Base-by-base conservation (phyloP, 192 early-diverging fungal genomes). In the Gaertneriomyces semiglobifer region DNA sequence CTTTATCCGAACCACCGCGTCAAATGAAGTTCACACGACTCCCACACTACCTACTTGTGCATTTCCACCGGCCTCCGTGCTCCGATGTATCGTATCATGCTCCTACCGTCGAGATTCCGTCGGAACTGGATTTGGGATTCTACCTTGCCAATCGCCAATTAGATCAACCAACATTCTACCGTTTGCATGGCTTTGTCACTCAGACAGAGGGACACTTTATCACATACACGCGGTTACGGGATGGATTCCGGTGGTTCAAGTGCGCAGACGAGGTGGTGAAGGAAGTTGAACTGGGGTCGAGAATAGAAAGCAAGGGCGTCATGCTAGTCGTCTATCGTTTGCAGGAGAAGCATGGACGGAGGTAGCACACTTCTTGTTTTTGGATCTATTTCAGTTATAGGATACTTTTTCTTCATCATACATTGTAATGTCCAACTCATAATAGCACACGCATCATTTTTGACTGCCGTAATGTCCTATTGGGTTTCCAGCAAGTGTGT, bases 181-280 rank as follows among this genome's bases (percentile, higher is more conserved):
- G 66, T 14, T 64, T 81, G 18, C 76, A 81, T 60, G 75, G 74
- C 10, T 78, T 81, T 62, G 71, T 76, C 20, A 81, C 79, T 12
- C 76, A 81, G 58, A 69, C 70, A 19, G 66, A 78, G 47, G 75
- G 73, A 12, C 60, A 75, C 39, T 81, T 70, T 60, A 42, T 81
- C 43, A 62, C 69, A 6, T 81, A 81, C 56, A 74, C 79, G 18
- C 54, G 76, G 8, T 12, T 69, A 5, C 11, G 68, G 43, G 67
- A 50, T 7, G 66, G 69, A 5, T 7, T 14, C 4, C 38, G 43
- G 16, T 79, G 78, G 78, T 81, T 53, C 54, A 75, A 72, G 54
- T 63, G 60, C 53, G 59, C 69, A 25, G 79, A 81, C 58, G 74
- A 74, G 14, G 46, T 46, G 8, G 69, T 74, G 7, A 40, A 14